Evolutionary conservation across 2,329 filamentous ascomycete genomes (phyloP).

Genomic region (Aspergillus persii): DNA sequence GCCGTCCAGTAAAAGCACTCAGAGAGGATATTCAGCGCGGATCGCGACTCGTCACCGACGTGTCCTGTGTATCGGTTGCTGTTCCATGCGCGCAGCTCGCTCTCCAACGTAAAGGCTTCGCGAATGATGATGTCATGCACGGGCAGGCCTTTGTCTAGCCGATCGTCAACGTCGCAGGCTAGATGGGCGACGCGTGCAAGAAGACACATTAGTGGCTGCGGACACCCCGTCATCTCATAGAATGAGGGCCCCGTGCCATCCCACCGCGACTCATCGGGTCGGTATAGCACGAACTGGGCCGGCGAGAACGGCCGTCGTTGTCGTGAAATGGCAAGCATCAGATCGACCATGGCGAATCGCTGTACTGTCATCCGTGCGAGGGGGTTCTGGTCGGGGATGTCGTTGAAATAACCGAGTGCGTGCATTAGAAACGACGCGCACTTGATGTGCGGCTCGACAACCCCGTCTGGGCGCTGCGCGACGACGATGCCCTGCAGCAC

Average conservation of each 20-base stretch:
- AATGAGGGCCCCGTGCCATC: not conserved
- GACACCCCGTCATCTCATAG: not conserved
- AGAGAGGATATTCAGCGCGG: not conserved
- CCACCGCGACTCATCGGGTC: not conserved
- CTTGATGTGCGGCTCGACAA: not conserved
- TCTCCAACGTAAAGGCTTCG: too few relatives aligned
- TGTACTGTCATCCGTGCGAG: not conserved
- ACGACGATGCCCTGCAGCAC: not conserved
- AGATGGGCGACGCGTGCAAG: too few relatives aligned
- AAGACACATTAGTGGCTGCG: too few relatives aligned
- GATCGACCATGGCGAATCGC: not conserved
- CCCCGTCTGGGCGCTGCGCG: not conserved
- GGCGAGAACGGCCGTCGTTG: not conserved
- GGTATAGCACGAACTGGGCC: not conserved
- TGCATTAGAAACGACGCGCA: not conserved
- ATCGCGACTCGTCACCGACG: too few relatives aligned
- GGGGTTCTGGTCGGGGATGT: not conserved
- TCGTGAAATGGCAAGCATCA: not conserved
- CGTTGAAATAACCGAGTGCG: not conserved
- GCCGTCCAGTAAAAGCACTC: not conserved
- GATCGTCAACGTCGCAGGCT: too few relatives aligned
- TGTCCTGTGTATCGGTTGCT: too few relatives aligned
- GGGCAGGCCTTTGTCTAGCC: too few relatives aligned
- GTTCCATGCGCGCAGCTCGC: too few relatives aligned
- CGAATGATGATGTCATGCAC: too few relatives aligned